Percentiles rank a stretch among this genome's conserved stretches.
These are phyloP conservation scores for Chenopodium suecicum DNA, from an alignment of 148 eudicot species.

Conservation along the genomic window DNA sequence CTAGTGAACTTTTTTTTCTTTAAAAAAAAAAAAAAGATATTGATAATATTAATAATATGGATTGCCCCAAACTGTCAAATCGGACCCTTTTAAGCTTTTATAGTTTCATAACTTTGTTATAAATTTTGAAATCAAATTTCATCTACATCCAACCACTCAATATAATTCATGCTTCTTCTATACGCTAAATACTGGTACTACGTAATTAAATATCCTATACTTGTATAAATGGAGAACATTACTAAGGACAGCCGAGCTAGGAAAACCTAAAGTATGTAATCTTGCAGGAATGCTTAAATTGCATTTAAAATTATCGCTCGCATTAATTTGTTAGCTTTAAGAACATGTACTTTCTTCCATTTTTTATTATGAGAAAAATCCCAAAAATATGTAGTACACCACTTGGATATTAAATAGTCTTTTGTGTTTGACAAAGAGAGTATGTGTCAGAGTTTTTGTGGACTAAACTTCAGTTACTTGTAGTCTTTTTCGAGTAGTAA, in stretches of 20 bases:
- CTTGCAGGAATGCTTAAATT: slow-evolving; percentile 4
- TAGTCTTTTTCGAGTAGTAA: too few species aligned
- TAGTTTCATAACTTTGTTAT: too few species aligned
- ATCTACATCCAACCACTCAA: too few species aligned
- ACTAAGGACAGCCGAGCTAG: not conserved
- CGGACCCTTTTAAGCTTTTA: too few species aligned
- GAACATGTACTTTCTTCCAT: slow-evolving; percentile 7
- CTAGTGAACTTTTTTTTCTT: too few species aligned
- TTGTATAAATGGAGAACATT: not conserved
- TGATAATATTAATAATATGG: too few species aligned
- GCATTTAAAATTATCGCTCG: slow-evolving; percentile 8
- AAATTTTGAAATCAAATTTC: too few species aligned
- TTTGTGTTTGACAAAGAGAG: slow-evolving; percentile 8
- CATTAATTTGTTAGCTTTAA: slow-evolving; percentile 7
- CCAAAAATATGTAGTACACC: not conserved
- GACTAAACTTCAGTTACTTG: too few species aligned
- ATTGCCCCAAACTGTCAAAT: too few species aligned
- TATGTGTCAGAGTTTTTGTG: slow-evolving; percentile 9
- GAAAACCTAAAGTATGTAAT: not conserved
- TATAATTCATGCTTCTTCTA: too few species aligned
- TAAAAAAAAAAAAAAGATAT: too few species aligned
- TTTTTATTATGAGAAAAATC: slow-evolving; percentile 12
- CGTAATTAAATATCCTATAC: not conserved
- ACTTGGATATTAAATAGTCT: not conserved
- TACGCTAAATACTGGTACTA: too few species aligned